Evolutionary conservation across 148 eudicot genomes (phyloP).

Genomic region (Rhododendron vialii): DNA sequence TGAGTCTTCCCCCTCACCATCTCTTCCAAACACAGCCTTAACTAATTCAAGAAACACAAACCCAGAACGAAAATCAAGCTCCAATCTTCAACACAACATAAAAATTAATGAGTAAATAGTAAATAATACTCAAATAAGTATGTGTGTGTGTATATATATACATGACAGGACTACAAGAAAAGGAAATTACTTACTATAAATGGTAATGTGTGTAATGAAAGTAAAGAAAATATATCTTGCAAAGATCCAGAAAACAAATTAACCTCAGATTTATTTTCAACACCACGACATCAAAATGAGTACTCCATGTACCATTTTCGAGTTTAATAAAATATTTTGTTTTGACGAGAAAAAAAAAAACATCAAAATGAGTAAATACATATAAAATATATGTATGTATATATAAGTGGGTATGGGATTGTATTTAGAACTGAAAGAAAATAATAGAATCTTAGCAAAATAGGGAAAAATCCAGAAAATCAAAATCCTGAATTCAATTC

Average conservation of each 20-base stretch:
- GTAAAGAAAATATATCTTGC: not conserved
- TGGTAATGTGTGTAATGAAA: not conserved
- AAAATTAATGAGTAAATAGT: no score
- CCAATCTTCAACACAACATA: not conserved
- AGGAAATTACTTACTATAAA: not conserved
- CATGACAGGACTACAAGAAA: no score
- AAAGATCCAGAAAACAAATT: conserved; percentile 9
- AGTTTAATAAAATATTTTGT: no score
- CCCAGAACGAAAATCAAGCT: not conserved
- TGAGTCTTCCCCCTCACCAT: conserved; percentile 64
- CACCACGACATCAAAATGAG: not conserved
- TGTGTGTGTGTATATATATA: not conserved
- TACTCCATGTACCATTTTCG: not conserved
- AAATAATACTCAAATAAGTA: no score
- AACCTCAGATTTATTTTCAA: not conserved
- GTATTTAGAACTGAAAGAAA: not conserved
- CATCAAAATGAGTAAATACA: no score
- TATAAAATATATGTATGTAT: no score
- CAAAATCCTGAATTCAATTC: not conserved
- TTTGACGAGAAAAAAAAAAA: no score
- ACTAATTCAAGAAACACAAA: not conserved
- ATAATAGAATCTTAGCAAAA: not conserved
- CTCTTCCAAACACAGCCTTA: not conserved
- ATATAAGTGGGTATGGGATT: not conserved
- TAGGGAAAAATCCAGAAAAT: not conserved